phyloP scores from a whole-genome alignment of 257 asterid species.

The Forsythia suspensa region DNA sequence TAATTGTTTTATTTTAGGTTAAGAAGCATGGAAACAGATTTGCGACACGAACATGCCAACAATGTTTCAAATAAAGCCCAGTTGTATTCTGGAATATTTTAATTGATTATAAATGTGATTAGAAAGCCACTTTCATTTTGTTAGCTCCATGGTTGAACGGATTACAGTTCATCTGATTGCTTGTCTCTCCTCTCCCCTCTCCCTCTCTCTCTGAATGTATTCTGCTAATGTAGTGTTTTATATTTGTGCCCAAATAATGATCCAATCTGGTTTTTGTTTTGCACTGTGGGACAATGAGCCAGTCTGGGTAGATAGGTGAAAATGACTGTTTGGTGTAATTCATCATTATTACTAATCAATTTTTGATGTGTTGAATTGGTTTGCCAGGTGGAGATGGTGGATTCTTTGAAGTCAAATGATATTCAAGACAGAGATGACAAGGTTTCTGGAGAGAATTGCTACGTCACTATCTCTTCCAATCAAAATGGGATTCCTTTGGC shows the following conservation, averaged over 20 bases:
- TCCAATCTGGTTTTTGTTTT: not conserved
- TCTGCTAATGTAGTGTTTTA: not conserved
- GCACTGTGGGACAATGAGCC: not conserved
- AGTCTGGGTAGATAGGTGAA: not conserved
- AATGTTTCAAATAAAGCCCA: no score
- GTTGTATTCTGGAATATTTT: no score
- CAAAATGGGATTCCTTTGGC: conserved; percentile 22
- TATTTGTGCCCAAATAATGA: not conserved
- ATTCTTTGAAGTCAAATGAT: conserved; percentile 10
- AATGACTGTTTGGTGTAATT: not conserved
- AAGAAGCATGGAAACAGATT: no score
- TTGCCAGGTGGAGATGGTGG: conserved; percentile 29
- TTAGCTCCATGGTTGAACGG: no score
- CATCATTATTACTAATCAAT: not conserved
- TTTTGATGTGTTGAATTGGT: conserved; percentile 7
- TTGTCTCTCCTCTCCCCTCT: no score
- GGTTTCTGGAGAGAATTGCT: conserved; percentile 19
- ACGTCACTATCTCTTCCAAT: conserved; percentile 9
- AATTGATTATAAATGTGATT: no score
- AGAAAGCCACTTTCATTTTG: no score
- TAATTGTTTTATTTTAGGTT: no score
- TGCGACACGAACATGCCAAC: no score
- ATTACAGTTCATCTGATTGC: no score
- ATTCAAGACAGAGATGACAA: conserved; percentile 17
- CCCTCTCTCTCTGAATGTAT: not conserved